phyloP scores from a whole-genome alignment of 2,329 filamentous ascomycete species.

The Beauveria sp. region DNA sequence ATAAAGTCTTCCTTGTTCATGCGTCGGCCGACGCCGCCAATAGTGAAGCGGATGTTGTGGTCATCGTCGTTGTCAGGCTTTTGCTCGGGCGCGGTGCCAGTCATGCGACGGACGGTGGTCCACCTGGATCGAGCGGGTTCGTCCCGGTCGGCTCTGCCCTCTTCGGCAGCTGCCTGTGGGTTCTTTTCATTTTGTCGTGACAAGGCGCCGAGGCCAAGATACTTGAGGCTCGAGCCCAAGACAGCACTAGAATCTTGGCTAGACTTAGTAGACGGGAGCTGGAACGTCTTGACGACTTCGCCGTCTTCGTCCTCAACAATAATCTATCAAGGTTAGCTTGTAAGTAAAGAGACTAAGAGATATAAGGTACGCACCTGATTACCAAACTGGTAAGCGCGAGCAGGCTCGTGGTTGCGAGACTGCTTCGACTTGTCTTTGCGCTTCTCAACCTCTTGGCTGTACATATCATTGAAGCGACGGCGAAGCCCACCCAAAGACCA shows the following conservation, averaged over 20 bases:
- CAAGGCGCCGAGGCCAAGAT: conserved; percentile 43
- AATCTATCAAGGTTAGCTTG: conserved; percentile 44
- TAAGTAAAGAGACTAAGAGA: not conserved
- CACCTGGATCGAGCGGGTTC: conserved; percentile 12
- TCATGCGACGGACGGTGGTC: conserved; percentile 6
- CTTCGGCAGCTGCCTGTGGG: conserved; percentile 21
- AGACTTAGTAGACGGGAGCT: conserved; percentile 54
- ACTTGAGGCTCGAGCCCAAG: conserved; percentile 41
- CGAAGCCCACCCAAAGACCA: conserved; percentile 37
- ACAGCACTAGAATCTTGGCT: conserved; percentile 30
- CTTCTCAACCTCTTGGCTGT: conserved; percentile 53
- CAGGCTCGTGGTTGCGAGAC: conserved; percentile 57
- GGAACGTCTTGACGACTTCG: conserved; percentile 78
- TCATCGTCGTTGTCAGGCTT: conserved; percentile 54
- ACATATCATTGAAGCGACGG: conserved; percentile 43
- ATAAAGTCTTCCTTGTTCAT: conserved; percentile 80
- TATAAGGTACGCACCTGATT: conserved; percentile 52
- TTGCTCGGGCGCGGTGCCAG: conserved; percentile 13
- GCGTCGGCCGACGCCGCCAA: conserved; percentile 61
- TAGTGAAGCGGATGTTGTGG: conserved; percentile 66
- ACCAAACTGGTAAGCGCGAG: conserved; percentile 78
- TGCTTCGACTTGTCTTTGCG: conserved; percentile 52
- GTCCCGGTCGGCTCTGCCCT: conserved; percentile 23
- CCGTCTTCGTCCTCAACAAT: conserved; percentile 84
- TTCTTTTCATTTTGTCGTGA: conserved; percentile 33